Evolutionary conservation across 2,329 filamentous ascomycete genomes (phyloP).

Genomic region (Fusarium sp.): DNA sequence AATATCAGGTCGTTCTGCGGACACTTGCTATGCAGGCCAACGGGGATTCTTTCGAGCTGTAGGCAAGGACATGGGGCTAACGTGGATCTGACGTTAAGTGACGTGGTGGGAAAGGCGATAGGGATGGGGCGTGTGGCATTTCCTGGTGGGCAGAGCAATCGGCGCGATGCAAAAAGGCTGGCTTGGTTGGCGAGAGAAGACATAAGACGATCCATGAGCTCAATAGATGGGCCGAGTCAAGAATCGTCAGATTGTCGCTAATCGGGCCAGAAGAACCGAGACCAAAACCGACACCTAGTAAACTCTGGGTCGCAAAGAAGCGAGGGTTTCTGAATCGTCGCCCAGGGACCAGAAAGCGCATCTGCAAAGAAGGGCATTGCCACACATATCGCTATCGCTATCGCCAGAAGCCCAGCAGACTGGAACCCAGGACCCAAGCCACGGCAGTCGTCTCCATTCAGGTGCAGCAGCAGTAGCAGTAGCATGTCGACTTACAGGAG

Average conservation of each 20-base stretch:
- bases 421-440: slow-evolving; percentile 34
- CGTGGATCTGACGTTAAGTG: slow-evolving; percentile 51
- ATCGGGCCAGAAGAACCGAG: slow-evolving; percentile 40
- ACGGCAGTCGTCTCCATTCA: slow-evolving; percentile 39
- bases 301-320: slow-evolving; percentile 21
- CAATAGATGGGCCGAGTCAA: slow-evolving; percentile 42
- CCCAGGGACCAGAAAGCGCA: slow-evolving; percentile 30
- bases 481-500: slow-evolving; percentile 47
- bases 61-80: slow-evolving; percentile 44
- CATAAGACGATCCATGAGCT: slow-evolving; percentile 36
- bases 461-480: slow-evolving; percentile 32
- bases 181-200: slow-evolving; percentile 34
- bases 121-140: slow-evolving; percentile 47
- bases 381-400: slow-evolving; percentile 32
- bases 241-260: slow-evolving; percentile 44
- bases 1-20: slow-evolving; percentile 44
- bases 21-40: slow-evolving; percentile 46
- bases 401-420: slow-evolving; percentile 19
- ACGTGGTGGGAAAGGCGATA: slow-evolving; percentile 49
- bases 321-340: slow-evolving; percentile 8
- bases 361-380: slow-evolving; percentile 37
- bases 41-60: slow-evolving; percentile 38
- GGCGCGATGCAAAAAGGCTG: slow-evolving; percentile 37
- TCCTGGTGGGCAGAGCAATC: slow-evolving; percentile 46
- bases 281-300: slow-evolving; percentile 23